A percentile compares a stretch with the other conserved stretches of the same genome.
Evolutionary conservation across 2,329 filamentous ascomycete genomes (phyloP).

Genomic region (Davidsoniella eucalypti): DNA sequence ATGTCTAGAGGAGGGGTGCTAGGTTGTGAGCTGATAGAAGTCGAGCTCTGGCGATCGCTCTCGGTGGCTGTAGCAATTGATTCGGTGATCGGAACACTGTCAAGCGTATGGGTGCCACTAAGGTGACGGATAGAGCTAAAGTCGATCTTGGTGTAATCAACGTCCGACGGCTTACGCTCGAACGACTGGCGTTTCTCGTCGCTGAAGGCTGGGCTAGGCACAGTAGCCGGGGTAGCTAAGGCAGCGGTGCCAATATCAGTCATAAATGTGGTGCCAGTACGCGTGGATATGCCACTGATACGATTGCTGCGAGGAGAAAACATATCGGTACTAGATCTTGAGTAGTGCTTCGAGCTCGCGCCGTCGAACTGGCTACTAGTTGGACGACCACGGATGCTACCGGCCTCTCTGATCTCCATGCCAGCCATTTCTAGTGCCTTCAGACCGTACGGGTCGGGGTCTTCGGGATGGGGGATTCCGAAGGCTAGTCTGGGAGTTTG

Average conservation of each 20-base stretch:
- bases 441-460: conserved; percentile 85
- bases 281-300: conserved; percentile 59
- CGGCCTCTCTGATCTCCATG: conserved; percentile 80
- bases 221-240: conserved; percentile 35
- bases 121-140: conserved; percentile 31
- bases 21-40: conserved; percentile 10
- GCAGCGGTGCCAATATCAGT: conserved; percentile 55
- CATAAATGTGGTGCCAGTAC: conserved; percentile 51
- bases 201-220: conserved; percentile 36
- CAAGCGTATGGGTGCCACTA: conserved; percentile 25
- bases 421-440: conserved; percentile 82
- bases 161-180: conserved; percentile 24
- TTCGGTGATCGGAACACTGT: conserved; percentile 15
- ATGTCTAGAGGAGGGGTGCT: conserved; percentile 11
- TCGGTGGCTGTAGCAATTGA: conserved; percentile 11
- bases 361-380: conserved; percentile 71
- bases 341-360: conserved; percentile 43
- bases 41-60: conserved; percentile 12
- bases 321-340: conserved; percentile 56
- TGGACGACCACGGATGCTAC: conserved; percentile 50
- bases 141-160: conserved; percentile 45
- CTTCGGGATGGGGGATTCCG: conserved; percentile 61
- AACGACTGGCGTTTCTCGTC: conserved; percentile 32
- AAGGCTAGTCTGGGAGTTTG: conserved; percentile 36
- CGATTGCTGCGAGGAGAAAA: conserved; percentile 42